Evolutionary conservation across 805 yeast species (phyloP).

Genomic region (Pichia heedii): DNA sequence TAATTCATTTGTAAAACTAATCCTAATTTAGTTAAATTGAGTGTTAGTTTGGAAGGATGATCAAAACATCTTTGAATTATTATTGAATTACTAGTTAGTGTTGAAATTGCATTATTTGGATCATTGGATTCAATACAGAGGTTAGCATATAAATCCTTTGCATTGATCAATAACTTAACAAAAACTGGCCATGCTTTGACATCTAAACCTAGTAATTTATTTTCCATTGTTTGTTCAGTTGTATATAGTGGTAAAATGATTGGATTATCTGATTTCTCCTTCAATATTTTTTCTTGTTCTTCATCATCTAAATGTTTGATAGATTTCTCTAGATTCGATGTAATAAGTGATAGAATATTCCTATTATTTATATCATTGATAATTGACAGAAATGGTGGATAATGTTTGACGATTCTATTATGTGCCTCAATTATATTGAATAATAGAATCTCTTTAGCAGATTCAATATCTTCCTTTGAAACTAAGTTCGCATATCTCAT

Average conservation of each 20-base stretch:
- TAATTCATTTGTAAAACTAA: slow-evolving; percentile 13
- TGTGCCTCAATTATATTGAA: slow-evolving; percentile 19
- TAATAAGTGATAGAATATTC: slow-evolving; percentile 9
- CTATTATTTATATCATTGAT: slow-evolving; percentile 14
- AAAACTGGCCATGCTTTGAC: slow-evolving; percentile 25
- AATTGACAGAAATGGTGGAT: slow-evolving; percentile 20
- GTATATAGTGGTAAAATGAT: slow-evolving; percentile 17
- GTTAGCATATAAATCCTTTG: slow-evolving; percentile 21
- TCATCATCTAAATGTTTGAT: slow-evolving; percentile 2
- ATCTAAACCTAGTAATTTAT: slow-evolving; percentile 14
- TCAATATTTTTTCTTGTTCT: slow-evolving; percentile 5
- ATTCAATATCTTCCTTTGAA: slow-evolving; percentile 12
- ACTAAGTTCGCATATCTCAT: slow-evolving; percentile 19
- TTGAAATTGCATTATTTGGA: slow-evolving; percentile 15
- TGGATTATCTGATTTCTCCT: slow-evolving; percentile 12
- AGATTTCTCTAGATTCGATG: slow-evolving; percentile 9
- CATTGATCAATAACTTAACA: slow-evolving; percentile 16
- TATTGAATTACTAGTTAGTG: slow-evolving; percentile 12
- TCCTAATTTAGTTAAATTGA: slow-evolving; percentile 15
- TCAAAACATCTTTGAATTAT: slow-evolving; percentile 15
- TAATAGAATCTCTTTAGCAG: slow-evolving; percentile 18
- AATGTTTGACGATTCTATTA: slow-evolving; percentile 16
- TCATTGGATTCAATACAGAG: slow-evolving; percentile 19
- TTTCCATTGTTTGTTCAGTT: slow-evolving; percentile 17
- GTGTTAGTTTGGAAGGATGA: slow-evolving; percentile 14